Conservation (phyloP, 2,329 filamentous ascomycete species). For the Diaporthe velutina region DNA sequence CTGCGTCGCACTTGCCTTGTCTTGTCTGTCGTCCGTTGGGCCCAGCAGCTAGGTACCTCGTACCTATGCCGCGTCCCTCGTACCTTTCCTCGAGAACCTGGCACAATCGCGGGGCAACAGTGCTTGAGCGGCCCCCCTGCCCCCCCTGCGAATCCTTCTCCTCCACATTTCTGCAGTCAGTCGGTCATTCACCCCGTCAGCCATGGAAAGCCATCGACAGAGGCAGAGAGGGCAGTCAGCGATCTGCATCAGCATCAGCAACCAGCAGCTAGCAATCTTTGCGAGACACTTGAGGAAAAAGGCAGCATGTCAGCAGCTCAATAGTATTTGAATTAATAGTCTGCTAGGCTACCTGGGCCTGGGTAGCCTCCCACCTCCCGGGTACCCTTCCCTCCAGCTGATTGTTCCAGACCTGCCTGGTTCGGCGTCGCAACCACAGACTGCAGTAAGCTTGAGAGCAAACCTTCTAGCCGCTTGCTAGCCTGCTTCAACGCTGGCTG, state of each 20-base stretch:
- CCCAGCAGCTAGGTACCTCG: not conserved
- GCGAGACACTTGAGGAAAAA: not conserved
- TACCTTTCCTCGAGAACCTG: not conserved
- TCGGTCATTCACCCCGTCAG: slow-evolving; percentile 3
- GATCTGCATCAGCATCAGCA: not conserved
- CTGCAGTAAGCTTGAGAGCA: slow-evolving; percentile 8
- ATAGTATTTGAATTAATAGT: not conserved
- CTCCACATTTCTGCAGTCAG: slow-evolving; percentile 11
- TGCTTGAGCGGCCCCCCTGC: not conserved
- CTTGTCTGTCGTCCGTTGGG: not conserved
- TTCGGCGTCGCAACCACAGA: slow-evolving; percentile 24
- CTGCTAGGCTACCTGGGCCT: not conserved
- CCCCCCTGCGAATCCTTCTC: not conserved
- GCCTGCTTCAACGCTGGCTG: slow-evolving; percentile 18
- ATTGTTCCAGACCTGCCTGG: slow-evolving; percentile 18
- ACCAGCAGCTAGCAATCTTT: not conserved
- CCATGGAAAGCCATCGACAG: not conserved
- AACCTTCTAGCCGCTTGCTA: slow-evolving; percentile 21
- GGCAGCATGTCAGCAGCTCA: not conserved
- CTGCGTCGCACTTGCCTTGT: not conserved
- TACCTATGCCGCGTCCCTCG: not conserved
- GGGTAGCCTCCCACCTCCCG: not conserved
- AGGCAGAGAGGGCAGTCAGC: not conserved
- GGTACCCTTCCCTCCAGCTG: not conserved
- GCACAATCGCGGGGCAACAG: slow-evolving; percentile 23